Conservation (phyloP, 306 rosid genomes). For the Rosa chinensis region DNA sequence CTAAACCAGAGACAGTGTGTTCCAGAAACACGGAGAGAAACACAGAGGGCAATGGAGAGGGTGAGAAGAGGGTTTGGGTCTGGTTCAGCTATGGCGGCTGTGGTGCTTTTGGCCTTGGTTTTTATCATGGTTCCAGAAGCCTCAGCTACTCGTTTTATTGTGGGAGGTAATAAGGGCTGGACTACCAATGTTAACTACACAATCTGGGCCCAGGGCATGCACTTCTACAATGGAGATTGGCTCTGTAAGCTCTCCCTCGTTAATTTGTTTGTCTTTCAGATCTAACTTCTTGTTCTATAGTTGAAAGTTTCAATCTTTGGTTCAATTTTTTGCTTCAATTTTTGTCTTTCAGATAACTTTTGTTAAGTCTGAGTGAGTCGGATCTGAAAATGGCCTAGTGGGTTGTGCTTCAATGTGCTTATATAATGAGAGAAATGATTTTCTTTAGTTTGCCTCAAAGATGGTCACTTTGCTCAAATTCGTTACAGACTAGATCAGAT, state of each 20-base stretch:
- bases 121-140: conserved; percentile 52
- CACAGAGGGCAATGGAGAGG: conserved; percentile 38
- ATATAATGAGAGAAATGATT: not conserved
- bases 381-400: conserved; percentile 43
- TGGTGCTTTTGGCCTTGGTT: conserved; percentile 27
- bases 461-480: not conserved
- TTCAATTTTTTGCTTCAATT: conserved; percentile 1
- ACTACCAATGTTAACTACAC: conserved; percentile 68
- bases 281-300: not conserved
- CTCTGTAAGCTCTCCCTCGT: conserved; percentile 56
- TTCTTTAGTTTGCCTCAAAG: not conserved
- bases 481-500: not conserved
- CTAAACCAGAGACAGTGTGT: conserved; percentile 24
- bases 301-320: not conserved
- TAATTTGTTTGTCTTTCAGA: not conserved
- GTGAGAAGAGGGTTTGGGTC: conserved; percentile 29
- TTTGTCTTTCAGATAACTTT: no score
- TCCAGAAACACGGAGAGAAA: conserved; percentile 28
- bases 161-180: conserved; percentile 78
- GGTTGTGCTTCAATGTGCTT: conserved; percentile 10
- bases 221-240: conserved; percentile 94
- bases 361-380: conserved; percentile 6
- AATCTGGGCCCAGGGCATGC: conserved; percentile 60
- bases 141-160: conserved; percentile 55
- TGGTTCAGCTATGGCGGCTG: conserved; percentile 33